A percentile compares a stretch with the other conserved stretches of the same genome.
phyloP scores from a whole-genome alignment of 2,329 filamentous ascomycete species.

The Colletotrichum sp. region DNA sequence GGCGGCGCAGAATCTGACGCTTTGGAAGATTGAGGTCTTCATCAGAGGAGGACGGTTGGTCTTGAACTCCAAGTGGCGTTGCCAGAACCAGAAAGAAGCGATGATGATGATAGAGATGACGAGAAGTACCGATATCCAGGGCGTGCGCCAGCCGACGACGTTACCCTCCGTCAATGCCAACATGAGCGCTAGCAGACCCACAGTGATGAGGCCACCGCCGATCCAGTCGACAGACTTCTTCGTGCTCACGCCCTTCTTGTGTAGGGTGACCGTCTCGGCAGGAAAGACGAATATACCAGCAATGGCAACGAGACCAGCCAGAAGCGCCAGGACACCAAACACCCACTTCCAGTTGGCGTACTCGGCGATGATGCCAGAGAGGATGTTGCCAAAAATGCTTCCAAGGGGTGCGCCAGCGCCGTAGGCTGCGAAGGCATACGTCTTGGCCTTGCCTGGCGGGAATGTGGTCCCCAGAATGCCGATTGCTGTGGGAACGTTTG shows the following conservation, averaged over 20 bases:
- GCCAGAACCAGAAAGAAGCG: slow-evolving; percentile 63
- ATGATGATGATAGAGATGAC: slow-evolving; percentile 63
- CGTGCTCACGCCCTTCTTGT: slow-evolving; percentile 30
- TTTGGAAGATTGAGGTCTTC: slow-evolving; percentile 68
- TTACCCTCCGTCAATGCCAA: slow-evolving; percentile 74
- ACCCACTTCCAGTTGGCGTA: slow-evolving; percentile 71
- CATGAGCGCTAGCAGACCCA: slow-evolving; percentile 65
- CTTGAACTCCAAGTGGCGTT: slow-evolving; percentile 62
- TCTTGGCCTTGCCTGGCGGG: slow-evolving; percentile 70
- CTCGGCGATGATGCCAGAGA: slow-evolving; percentile 67
- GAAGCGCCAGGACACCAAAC: slow-evolving; percentile 67
- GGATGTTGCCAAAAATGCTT: slow-evolving; percentile 67
- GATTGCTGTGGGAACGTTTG: slow-evolving; percentile 74
- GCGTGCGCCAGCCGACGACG: slow-evolving; percentile 68
- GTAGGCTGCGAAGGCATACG: slow-evolving; percentile 72
- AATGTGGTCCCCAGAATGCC: slow-evolving; percentile 74
- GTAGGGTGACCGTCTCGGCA: slow-evolving; percentile 40
- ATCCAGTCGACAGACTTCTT: slow-evolving; percentile 68
- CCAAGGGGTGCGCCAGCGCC: slow-evolving; percentile 69
- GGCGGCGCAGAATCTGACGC: slow-evolving; percentile 63
- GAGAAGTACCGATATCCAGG: slow-evolving; percentile 66
- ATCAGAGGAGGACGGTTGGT: slow-evolving; percentile 62
- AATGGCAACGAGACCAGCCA: slow-evolving; percentile 60
- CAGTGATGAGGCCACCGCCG: slow-evolving; percentile 67
- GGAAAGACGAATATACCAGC: slow-evolving; percentile 67